These are phyloP conservation scores for Alternaria arborescens DNA, from an alignment of 2,329 filamentous ascomycete species.

Conservation along the genomic window DNA sequence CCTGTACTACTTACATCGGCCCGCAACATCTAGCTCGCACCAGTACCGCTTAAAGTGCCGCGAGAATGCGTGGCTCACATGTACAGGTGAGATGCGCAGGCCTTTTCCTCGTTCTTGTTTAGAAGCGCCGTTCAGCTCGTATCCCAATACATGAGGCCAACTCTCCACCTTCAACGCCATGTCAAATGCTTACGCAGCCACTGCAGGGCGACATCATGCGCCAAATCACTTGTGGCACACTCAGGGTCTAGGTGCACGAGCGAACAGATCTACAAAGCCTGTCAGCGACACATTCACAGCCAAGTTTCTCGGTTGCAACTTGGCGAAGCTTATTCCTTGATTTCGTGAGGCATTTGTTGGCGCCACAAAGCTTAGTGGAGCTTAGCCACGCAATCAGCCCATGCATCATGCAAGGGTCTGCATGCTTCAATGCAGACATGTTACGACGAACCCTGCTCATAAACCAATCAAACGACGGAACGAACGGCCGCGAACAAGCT, in stretches of 20 bases:
- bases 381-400: conserved; percentile 24
- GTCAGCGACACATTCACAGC: conserved; percentile 26
- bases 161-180: neutral
- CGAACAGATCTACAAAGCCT: conserved; percentile 3
- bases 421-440: conserved; percentile 18
- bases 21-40: neutral
- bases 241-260: neutral
- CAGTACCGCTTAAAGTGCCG: neutral
- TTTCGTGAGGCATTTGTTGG: conserved; percentile 35
- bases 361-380: conserved; percentile 39
- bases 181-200: conserved; percentile 21
- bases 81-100: neutral
- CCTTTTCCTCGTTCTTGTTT: neutral
- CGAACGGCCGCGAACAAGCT: conserved; percentile 10
- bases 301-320: conserved; percentile 34
- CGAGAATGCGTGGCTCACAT: neutral
- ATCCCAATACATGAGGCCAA: neutral
- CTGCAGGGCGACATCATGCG: conserved; percentile 25
- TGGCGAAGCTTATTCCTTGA: conserved; percentile 38
- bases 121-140: neutral
- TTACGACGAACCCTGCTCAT: conserved; percentile 2
- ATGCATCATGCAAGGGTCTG: conserved; percentile 17
- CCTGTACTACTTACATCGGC: neutral
- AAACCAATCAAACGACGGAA: conserved; percentile 13
- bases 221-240: conserved; percentile 21